Conservation (phyloP, 75 land plant species). For the Cunninghamia lanceolata region DNA sequence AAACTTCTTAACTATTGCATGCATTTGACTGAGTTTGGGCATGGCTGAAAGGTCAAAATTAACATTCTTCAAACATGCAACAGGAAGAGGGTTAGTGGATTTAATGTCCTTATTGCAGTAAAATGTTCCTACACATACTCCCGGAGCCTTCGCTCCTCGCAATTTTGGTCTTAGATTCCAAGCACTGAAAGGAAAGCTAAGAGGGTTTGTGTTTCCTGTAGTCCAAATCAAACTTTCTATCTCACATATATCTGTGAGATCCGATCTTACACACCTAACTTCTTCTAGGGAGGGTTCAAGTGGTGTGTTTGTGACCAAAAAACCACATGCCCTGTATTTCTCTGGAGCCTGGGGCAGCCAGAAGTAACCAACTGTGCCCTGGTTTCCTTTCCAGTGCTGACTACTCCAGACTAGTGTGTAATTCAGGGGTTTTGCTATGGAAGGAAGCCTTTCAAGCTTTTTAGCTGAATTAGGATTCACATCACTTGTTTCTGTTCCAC, state of each 20-base stretch:
- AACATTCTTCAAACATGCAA: constrained; percentile 21
- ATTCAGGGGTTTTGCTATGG: constrained; percentile 20
- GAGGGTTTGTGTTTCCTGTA: constrained; percentile 11
- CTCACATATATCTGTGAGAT: constrained; percentile 23
- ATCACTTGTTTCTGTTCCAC: neutral
- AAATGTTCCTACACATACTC: constrained; percentile 25
- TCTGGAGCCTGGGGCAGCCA: constrained; percentile 36
- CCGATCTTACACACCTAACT: constrained; percentile 25
- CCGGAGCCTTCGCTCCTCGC: constrained; percentile 11
- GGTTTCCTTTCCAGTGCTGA: constrained; percentile 19
- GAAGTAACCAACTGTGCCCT: constrained; percentile 9
- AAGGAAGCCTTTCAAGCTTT: constrained; percentile 9
- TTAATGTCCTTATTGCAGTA: constrained; percentile 3
- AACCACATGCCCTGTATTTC: constrained; percentile 30
- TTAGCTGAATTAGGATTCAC: neutral
- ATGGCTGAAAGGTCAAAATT: constrained; percentile 14
- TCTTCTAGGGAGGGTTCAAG: constrained; percentile 15
- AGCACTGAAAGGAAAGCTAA: constrained; percentile 15
- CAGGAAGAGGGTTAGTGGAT: neutral
- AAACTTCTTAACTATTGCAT: constrained; percentile 17
- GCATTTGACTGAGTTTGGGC: constrained; percentile 28
- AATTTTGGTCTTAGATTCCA: constrained; percentile 21
- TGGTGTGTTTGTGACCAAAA: constrained; percentile 18
- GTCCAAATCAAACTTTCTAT: constrained; percentile 16
- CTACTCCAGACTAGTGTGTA: constrained; percentile 36